Conservation (phyloP, 345 rosid species). For the Clausena lansium region DNA sequence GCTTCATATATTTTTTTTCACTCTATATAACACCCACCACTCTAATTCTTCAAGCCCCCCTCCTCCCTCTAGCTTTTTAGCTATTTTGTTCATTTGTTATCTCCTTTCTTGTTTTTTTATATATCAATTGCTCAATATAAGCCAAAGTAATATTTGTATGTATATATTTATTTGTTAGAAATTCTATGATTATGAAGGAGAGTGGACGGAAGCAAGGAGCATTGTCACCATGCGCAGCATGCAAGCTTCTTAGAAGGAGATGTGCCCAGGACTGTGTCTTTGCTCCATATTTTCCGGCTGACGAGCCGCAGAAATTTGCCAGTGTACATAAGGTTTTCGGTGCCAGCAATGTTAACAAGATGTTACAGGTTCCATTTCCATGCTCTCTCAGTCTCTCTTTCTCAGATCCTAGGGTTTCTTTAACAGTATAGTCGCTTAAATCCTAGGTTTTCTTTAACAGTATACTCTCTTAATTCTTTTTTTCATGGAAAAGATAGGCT, state of each 20-base stretch:
- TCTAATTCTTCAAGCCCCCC: conserved; percentile 16
- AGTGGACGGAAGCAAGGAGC: conserved; percentile 51
- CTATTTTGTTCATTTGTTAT: not conserved
- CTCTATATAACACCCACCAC: conserved; percentile 40
- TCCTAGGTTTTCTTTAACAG: not conserved
- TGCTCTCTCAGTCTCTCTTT: conserved; percentile 6
- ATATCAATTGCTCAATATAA: not conserved
- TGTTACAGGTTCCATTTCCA: conserved; percentile 64
- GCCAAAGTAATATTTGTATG: not conserved
- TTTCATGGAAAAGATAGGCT: not conserved
- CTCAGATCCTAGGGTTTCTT: not conserved
- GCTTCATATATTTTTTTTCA: not conserved
- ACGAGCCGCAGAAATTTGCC: conserved; percentile 85
- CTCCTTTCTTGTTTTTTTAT: not conserved
- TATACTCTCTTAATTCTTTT: not conserved
- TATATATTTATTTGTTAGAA: no score
- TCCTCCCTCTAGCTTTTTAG: not conserved
- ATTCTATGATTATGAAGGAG: conserved; percentile 39
- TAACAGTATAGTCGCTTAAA: not conserved
- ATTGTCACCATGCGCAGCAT: conserved; percentile 83
- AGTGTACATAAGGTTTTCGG: conserved; percentile 91
- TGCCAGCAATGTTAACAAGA: conserved; percentile 92
- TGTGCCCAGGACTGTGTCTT: conserved; percentile 78
- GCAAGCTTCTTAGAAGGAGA: conserved; percentile 84
- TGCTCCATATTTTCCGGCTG: conserved; percentile 89